phyloP scores from a whole-genome alignment of 2,329 filamentous ascomycete species.

The Aureobasidium sp. region DNA sequence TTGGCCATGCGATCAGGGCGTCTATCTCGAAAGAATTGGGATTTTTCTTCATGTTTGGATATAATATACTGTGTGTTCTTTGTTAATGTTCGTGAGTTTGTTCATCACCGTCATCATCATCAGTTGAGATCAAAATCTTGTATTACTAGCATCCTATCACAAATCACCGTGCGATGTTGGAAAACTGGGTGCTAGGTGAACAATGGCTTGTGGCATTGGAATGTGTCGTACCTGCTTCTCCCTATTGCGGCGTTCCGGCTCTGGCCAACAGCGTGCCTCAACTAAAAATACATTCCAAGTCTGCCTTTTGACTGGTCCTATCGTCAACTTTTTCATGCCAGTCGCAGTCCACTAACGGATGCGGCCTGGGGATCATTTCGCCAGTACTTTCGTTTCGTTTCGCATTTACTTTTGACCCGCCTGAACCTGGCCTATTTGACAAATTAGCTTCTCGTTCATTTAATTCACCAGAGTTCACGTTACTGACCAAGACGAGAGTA shows the following conservation, averaged over 20 bases:
- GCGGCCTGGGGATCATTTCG: constrained; percentile 2
- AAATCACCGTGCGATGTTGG: constrained; percentile 13
- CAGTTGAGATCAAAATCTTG: neutral
- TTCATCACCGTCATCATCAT: neutral
- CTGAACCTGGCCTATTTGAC: constrained; percentile 18
- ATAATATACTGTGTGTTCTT: neutral
- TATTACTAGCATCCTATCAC: constrained; percentile 7
- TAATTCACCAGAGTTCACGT: constrained; percentile 25
- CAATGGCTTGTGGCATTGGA: constrained; percentile 12
- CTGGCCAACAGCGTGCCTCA: constrained; percentile 9
- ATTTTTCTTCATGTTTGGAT: neutral
- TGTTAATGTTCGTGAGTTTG: neutral
- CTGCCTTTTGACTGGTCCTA: neutral
- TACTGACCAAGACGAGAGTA: constrained; percentile 87
- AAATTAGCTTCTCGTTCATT: constrained; percentile 1
- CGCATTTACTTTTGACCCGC: constrained; percentile 19
- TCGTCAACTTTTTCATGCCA: constrained; percentile 9
- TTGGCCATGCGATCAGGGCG: neutral
- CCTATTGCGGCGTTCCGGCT: neutral
- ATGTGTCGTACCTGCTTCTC: constrained; percentile 14
- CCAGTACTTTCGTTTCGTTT: neutral
- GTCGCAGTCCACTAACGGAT: neutral
- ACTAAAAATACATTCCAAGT: constrained; percentile 14
- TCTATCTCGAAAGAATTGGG: neutral
- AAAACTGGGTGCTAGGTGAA: constrained; percentile 7